Evolutionary conservation across 2,329 filamentous ascomycete genomes (phyloP).

Genomic region (Sarocladium brachiariae): DNA sequence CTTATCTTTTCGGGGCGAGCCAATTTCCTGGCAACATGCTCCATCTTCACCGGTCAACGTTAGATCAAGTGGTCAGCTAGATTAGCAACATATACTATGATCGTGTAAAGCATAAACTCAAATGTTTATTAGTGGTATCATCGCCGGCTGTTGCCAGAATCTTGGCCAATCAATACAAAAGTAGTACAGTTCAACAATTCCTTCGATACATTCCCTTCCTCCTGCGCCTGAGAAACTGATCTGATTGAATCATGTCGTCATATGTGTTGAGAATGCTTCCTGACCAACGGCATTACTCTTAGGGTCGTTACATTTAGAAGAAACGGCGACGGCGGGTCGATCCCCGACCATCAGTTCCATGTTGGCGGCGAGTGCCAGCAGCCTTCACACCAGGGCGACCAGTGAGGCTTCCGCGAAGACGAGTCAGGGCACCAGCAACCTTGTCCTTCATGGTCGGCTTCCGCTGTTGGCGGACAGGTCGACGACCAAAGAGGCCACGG

Average conservation of each 20-base stretch:
- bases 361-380: slow-evolving; percentile 67
- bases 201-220: no score
- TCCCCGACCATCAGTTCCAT: slow-evolving; percentile 64
- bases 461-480: slow-evolving; percentile 57
- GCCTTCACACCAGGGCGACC: slow-evolving; percentile 66
- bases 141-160: not conserved
- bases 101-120: not conserved
- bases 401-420: slow-evolving; percentile 63
- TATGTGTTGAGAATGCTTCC: not conserved
- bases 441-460: slow-evolving; percentile 68
- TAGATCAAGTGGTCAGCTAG: no score
- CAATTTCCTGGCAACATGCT: no score
- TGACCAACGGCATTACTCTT: no score
- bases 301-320: slow-evolving; percentile 11
- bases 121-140: slow-evolving; percentile 4
- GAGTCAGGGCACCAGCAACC: slow-evolving; percentile 68
- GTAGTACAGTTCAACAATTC: not conserved
- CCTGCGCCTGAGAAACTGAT: not conserved
- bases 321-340: slow-evolving; percentile 29
- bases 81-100: no score
- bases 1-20: no score
- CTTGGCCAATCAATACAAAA: not conserved
- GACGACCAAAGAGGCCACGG: slow-evolving; percentile 32
- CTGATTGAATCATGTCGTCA: not conserved
- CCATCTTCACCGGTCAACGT: no score